Conservation (phyloP, 306 rosid genomes). For the Pyrus communis region DNA sequence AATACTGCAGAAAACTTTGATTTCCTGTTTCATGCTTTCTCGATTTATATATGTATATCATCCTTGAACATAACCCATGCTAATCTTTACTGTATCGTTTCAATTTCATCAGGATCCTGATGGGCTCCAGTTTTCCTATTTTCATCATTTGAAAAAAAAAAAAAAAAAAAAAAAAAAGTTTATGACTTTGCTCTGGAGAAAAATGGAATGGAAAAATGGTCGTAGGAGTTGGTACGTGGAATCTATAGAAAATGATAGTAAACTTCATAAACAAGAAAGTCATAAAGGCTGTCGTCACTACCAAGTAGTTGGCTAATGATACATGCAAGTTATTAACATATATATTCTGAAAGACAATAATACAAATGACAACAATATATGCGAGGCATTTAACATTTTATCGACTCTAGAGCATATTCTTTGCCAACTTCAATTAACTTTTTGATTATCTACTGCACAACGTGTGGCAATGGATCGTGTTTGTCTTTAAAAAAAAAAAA, state of each 20-base stretch:
- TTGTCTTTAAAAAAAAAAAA: no score
- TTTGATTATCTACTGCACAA: no score
- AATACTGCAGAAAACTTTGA: not conserved
- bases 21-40: not conserved
- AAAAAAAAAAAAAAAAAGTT: no score
- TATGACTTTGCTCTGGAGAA: not conserved
- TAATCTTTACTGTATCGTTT: not conserved
- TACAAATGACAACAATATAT: no score
- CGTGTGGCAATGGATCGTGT: no score
- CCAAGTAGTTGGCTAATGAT: not conserved
- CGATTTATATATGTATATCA: not conserved
- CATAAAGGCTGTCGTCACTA: not conserved
- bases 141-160: not conserved
- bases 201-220: not conserved
- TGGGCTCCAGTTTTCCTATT: no score
- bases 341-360: not conserved
- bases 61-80: not conserved
- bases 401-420: no score
- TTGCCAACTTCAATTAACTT: no score
- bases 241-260: constrained; percentile 6
- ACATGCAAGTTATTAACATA: not conserved
- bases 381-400: no score
- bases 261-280: not conserved
- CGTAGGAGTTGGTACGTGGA: constrained; percentile 6
- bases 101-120: not conserved